Evolutionary conservation across 306 rosid genomes (phyloP), one percentile per base, ranked within the genome.

Genomic region (Trifolium dubium): DNA sequence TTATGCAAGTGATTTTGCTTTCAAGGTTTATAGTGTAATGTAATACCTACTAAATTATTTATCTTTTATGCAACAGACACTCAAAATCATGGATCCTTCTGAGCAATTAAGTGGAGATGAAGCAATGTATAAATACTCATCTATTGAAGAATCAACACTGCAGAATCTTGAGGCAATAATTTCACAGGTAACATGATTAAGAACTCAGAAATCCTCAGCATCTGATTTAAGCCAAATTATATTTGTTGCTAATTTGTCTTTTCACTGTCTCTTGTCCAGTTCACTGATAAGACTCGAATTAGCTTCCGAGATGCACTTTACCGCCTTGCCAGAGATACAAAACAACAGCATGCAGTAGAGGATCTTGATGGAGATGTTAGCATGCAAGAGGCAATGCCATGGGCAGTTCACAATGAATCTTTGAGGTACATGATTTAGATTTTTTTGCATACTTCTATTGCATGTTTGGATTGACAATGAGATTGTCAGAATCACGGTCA

Each of bases 271-370:
- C 59, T 40, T 78, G 13, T 55, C 37, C 78, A 92, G 97, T 78
- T 89, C 67, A 72, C 79, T 10, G 88, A 82, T 65, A 88, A 82
- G 64, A 87, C 92, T 47, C 88, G 96, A 8, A 76, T 89, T 28
- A 74, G 88, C 80, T 83, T 89, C 75, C 96, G 96, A 12, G 96
- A 92, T 75, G 82, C 97, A 69, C 77, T 92, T 10, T 89, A 83
- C 83, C 97, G 97, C 53, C 93, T 92, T 46, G 97, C 97, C 9
- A 65, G 67, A 13, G 81, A 81, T 82, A 88, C 96, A 12, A 56
- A 83, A 74, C 85, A 70, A 19, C 72, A 82, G 53, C 35, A 51
- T 29, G 51, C 4, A 55, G 30, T 58, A 37, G 78, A 68, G 23
- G 73, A 76, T 50, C 43, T 76, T 30, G 85, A 86, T 18, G 85